Conservation (phyloP, 768 basidiomycete species). For the Leccinum obscurum region DNA sequence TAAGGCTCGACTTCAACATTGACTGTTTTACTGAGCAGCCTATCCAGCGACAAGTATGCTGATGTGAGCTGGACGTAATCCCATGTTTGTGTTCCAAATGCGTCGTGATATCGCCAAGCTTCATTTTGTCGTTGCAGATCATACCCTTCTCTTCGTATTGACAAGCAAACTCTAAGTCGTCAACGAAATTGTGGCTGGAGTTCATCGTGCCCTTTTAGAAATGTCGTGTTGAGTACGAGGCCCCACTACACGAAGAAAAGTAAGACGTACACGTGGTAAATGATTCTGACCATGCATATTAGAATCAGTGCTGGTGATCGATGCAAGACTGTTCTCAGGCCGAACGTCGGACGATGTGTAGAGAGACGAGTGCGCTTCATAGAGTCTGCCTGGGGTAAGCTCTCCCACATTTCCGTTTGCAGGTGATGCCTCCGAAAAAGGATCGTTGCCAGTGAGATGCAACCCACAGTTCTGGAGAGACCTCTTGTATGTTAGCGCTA, state of each 20-base stretch:
- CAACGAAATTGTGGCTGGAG: neutral
- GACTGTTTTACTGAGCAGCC: neutral
- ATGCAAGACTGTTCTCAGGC: no score
- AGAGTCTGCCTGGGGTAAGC: neutral
- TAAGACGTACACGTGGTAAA: no score
- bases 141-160: neutral
- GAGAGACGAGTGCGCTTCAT: neutral
- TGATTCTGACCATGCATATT: no score
- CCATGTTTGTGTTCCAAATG: slow-evolving; percentile 2
- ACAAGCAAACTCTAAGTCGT: slow-evolving; percentile 3
- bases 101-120: neutral
- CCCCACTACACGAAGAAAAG: neutral
- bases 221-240: neutral
- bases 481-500: neutral
- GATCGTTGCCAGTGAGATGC: neutral
- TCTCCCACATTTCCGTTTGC: no score
- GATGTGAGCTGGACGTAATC: neutral
- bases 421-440: neutral
- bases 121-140: slow-evolving; percentile 1
- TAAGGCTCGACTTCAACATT: slow-evolving; percentile 7
- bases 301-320: no score
- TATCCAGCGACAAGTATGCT: neutral
- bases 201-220: slow-evolving; percentile 4
- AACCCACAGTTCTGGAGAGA: neutral
- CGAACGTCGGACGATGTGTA: neutral